Conservation (phyloP, 2,329 filamentous ascomycete genomes). For the Epichloe elymi region DNA sequence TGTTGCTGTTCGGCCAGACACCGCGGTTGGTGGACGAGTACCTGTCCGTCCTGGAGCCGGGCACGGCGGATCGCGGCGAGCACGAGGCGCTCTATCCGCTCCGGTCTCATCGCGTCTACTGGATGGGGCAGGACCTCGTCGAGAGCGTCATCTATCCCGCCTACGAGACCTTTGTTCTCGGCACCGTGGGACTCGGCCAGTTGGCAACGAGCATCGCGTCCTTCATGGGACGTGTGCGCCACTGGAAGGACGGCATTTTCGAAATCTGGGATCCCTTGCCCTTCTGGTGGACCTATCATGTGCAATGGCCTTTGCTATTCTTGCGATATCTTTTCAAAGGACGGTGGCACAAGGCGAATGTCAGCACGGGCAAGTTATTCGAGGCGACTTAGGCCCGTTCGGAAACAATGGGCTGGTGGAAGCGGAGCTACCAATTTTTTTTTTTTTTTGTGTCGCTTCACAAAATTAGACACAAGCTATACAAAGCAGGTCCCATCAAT, state of each 20-base stretch:
- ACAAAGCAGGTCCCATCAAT: no score
- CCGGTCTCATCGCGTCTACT: slow-evolving; percentile 33
- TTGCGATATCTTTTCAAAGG: slow-evolving; percentile 27
- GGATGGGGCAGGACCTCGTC: slow-evolving; percentile 54
- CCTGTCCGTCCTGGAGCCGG: slow-evolving; percentile 27
- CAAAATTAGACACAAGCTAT: no score
- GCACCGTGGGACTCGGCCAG: slow-evolving; percentile 7
- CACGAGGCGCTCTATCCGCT: slow-evolving; percentile 11
- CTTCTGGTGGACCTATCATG: slow-evolving; percentile 42
- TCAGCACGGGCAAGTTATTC: slow-evolving; percentile 41
- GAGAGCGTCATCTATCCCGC: slow-evolving; percentile 34
- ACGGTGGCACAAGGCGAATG: slow-evolving; percentile 53
- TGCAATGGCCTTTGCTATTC: slow-evolving; percentile 43
- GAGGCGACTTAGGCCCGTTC: slow-evolving; percentile 2
- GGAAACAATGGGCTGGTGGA: no score
- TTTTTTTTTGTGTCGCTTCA: no score
- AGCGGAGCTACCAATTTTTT: no score
- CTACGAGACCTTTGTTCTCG: slow-evolving; percentile 18
- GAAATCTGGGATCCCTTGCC: slow-evolving; percentile 42
- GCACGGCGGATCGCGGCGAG: not conserved
- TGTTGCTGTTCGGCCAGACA: slow-evolving; percentile 42
- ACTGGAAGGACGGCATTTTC: slow-evolving; percentile 43
- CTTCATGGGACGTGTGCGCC: slow-evolving; percentile 25
- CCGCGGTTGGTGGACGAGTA: slow-evolving; percentile 38
- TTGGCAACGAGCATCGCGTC: slow-evolving; percentile 6